Conservation (phyloP, 441 rosid species). For the Aquilaria agallochum region DNA sequence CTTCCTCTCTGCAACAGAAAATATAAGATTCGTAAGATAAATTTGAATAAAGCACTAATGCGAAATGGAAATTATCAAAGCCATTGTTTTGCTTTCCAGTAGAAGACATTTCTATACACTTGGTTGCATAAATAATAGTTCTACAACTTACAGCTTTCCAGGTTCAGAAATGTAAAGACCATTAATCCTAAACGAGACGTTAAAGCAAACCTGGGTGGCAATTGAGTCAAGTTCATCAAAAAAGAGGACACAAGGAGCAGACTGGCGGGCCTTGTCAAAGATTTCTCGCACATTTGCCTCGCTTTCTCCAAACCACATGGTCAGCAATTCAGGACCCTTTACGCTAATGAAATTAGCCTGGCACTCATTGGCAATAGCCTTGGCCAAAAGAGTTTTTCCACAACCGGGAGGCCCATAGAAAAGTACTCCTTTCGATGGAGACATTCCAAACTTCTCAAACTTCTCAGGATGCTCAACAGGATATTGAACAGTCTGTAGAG, state of each 20-base stretch:
- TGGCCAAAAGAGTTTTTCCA: slow-evolving; percentile 63
- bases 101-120: not conserved
- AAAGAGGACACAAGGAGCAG: slow-evolving; percentile 68
- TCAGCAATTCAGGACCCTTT: slow-evolving; percentile 61
- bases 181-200: not conserved
- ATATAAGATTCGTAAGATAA: not conserved
- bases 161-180: too few species aligned
- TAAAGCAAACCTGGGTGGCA: slow-evolving; percentile 48
- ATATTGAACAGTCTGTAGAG: slow-evolving; percentile 57
- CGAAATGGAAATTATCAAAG: not conserved
- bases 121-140: not conserved
- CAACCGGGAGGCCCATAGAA: slow-evolving; percentile 75
- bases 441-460: slow-evolving; percentile 67
- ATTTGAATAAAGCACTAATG: not conserved
- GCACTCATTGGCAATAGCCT: slow-evolving; percentile 66
- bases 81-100: not conserved
- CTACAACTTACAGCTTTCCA: not conserved
- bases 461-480: slow-evolving; percentile 85
- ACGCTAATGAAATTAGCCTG: slow-evolving; percentile 66
- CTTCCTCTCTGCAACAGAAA: slow-evolving; percentile 48
- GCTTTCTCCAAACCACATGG: slow-evolving; percentile 76
- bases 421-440: slow-evolving; percentile 65
- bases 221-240: slow-evolving; percentile 56
- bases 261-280: slow-evolving; percentile 61
- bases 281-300: slow-evolving; percentile 67